A percentile compares a stretch with the other conserved stretches of the same genome.
Conservation (phyloP, 2,329 filamentous ascomycete species). For the Ophiognomonia clavigignenti-juglandacearum region DNA sequence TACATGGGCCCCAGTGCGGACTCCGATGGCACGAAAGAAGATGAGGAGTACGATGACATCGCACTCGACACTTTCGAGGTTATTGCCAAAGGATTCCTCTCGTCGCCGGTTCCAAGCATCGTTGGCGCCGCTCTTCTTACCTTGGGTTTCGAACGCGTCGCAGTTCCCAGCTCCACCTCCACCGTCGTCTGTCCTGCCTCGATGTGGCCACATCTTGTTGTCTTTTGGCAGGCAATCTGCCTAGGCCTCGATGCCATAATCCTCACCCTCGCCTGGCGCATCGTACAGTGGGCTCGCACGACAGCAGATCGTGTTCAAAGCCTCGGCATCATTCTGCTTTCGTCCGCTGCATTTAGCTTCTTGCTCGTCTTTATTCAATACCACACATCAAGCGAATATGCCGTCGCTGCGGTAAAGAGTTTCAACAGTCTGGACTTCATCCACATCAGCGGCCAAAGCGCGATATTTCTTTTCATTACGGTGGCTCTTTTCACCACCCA, state of each 20-base stretch:
- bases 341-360: slow-evolving; percentile 33
- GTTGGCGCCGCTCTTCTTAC: slow-evolving; percentile 34
- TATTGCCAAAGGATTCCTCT: slow-evolving; percentile 40
- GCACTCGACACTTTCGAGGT: slow-evolving; percentile 44
- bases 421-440: slow-evolving; percentile 39
- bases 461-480: slow-evolving; percentile 39
- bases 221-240: slow-evolving; percentile 39
- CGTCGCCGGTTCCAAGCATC: slow-evolving; percentile 34
- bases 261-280: slow-evolving; percentile 44
- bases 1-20: slow-evolving; percentile 19
- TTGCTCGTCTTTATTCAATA: slow-evolving; percentile 29
- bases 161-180: slow-evolving; percentile 36
- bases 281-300: slow-evolving; percentile 46
- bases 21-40: slow-evolving; percentile 25
- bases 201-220: slow-evolving; percentile 32
- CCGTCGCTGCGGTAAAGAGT: slow-evolving; percentile 5
- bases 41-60: slow-evolving; percentile 40
- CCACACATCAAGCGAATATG: slow-evolving; percentile 1
- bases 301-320: slow-evolving; percentile 41
- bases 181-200: slow-evolving; percentile 47
- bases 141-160: slow-evolving; percentile 38
- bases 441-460: slow-evolving; percentile 30
- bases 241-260: slow-evolving; percentile 42
- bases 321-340: slow-evolving; percentile 36
- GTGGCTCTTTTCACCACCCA: slow-evolving; percentile 42